phyloP scores from a whole-genome alignment of 2,329 filamentous ascomycete genomes.

The Penicillium griseofulvum region DNA sequence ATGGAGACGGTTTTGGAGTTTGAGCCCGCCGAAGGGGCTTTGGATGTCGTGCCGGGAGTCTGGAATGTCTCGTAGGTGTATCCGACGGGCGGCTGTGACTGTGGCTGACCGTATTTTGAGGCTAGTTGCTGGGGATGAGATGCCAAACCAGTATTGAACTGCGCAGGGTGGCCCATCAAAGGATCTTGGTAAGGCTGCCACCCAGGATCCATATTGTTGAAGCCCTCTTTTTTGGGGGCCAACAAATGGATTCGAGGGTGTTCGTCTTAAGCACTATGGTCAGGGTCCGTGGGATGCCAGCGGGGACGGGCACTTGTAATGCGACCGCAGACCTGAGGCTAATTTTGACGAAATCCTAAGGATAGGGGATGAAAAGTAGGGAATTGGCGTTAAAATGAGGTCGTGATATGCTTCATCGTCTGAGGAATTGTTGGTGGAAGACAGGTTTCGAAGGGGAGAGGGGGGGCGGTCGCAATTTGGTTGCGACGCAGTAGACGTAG shows the following conservation, averaged over 20 bases:
- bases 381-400: constrained; percentile 23
- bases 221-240: constrained; percentile 28
- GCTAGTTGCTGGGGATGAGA: constrained; percentile 50
- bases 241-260: constrained; percentile 14
- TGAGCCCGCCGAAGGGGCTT: constrained; percentile 35
- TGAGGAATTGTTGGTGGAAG: constrained; percentile 13
- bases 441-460: constrained; percentile 13
- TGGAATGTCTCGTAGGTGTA: constrained; percentile 70
- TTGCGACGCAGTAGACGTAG: constrained; percentile 12
- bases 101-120: constrained; percentile 50
- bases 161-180: constrained; percentile 59
- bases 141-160: constrained; percentile 58
- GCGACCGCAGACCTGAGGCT: constrained; percentile 20
- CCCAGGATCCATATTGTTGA: constrained; percentile 52
- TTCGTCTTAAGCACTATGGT: constrained; percentile 28
- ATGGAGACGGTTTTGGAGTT: constrained; percentile 53
- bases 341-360: constrained; percentile 20
- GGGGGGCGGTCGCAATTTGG: constrained; percentile 16
- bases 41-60: constrained; percentile 35
- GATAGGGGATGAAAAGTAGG: constrained; percentile 10
- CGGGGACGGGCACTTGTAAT: constrained; percentile 30
- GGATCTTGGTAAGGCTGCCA: constrained; percentile 68
- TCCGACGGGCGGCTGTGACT: constrained; percentile 54
- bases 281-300: constrained; percentile 26
- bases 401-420: constrained; percentile 28